Evolutionary conservation across 306 rosid genomes (phyloP), one percentile per base, ranked within the genome.

Genomic region (Vigna nakashimae): DNA sequence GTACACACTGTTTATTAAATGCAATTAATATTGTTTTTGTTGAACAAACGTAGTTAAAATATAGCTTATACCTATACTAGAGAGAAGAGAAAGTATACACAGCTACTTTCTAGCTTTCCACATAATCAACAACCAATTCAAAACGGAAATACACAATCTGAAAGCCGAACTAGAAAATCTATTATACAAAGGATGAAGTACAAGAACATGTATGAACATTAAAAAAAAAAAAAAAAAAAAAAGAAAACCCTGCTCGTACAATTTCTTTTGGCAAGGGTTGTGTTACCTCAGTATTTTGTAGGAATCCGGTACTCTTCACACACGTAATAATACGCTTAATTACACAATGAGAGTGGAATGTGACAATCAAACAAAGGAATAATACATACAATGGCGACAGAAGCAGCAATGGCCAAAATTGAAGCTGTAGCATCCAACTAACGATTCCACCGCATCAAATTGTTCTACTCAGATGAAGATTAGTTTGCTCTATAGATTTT

Each of bases 321-420:
- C 81, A 69, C 64, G 7, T 62, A 34, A 55, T 65, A 76, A 59
- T 24, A 45, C 51, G 73, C 65, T 73, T 69, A 64, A 73, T 83
- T 88, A 84, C 93, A 93, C 77, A 82, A 83, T 82, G 80, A 70
- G 84, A 70, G 83, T 75, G 83, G 85, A 77, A 71, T 53, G 81
- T 69, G 76, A 62, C 74, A 85, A 84, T 75, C 82, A 83, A 83
- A 82, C 72, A 70, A 80, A 76, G 85, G 84, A 85, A 82, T 75
- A 75, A 82, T 91, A 90, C 90, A 88, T 90, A 89, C 87, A 94
- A 72, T 71, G 73, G 79, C 46, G 76, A 52, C 55, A 24, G 66
- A 43, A 65, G 75, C 84, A 82, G 71, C 79, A 79, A 76, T 58
- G 71, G 79, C 81, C 76, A 68, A 55, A 70, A 71, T 76, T 80